These are phyloP conservation scores for Pseudogymnoascus sp. DNA, from an alignment of 2,329 filamentous ascomycete genomes.

Conservation along the genomic window DNA sequence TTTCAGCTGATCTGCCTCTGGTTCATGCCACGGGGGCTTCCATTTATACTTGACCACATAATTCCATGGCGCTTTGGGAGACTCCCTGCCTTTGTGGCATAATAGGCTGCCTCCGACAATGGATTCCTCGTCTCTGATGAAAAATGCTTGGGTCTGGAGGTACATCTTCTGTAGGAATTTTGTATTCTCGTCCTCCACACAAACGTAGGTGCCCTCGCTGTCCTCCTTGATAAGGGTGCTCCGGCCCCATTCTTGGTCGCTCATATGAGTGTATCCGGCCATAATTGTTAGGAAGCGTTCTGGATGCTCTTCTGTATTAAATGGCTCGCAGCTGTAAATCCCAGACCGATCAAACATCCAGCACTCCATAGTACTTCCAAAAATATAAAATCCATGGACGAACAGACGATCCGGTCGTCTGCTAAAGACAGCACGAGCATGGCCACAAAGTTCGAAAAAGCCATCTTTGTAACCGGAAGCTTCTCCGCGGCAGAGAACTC, in stretches of 20 bases:
- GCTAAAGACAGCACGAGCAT: constrained; percentile 24
- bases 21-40: constrained; percentile 26
- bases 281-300: constrained; percentile 25
- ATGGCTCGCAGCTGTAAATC: constrained; percentile 26
- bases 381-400: constrained; percentile 32
- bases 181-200: constrained; percentile 26
- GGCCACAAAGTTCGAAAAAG: constrained; percentile 2
- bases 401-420: constrained; percentile 30
- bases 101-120: constrained; percentile 27
- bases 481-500: background rate
- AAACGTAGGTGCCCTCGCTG: constrained; percentile 19
- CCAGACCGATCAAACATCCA: constrained; percentile 34
- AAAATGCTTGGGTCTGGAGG: constrained; percentile 7
- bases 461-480: background rate
- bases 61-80: constrained; percentile 23
- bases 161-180: no score
- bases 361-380: constrained; percentile 27
- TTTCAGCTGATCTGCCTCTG: constrained; percentile 29
- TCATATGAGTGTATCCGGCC: constrained; percentile 28
- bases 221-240: constrained; percentile 23
- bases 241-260: constrained; percentile 24
- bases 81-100: constrained; percentile 27
- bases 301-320: constrained; percentile 27
- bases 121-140: constrained; percentile 9
- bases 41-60: constrained; percentile 30